Base-by-base conservation (phyloP, 768 basidiomycete species). In the Leccinum boreale region DNA sequence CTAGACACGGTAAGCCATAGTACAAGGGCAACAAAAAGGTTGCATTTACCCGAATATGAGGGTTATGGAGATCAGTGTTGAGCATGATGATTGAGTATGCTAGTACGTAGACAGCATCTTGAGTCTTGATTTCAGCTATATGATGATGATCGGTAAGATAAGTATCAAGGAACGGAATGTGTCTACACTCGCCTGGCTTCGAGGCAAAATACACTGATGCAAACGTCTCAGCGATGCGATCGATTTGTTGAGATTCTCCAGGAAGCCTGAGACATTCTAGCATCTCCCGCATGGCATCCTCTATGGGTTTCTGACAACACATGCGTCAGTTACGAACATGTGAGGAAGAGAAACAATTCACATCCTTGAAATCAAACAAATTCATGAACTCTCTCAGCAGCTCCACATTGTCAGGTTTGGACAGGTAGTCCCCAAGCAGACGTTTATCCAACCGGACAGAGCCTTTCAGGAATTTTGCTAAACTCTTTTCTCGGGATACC, bases 41-140 rank as follows among this genome's bases (percentile, higher is more conserved):
- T 24, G 11, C 66, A 56, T 87, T 71, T 69, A 90, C 93, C 69
- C 91, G 77, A 59, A 95, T 83, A 79, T 97, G 94, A 12, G 95
- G 94, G 68, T 92, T 98, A 70, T 98, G 95, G 31, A 86, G 84
- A 75, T 99, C 97, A 8, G 97, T 99, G 74, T 99, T 99, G 51
- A 99, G 83, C 94, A 99, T 84, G 72, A 99, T 98, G 59, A 99
- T 87, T 0, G 97, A 98, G 72, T 87, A 99, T 1, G 96, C 85
- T 24, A 99, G 75, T 8, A 99, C 90, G 72, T 97, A 95, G 19
- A 92, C 91, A 5, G 96, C 92, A 69, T 98, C 97, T 74, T 93
- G 86, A 56, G 79, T 87, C 68, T 89, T 92, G 62, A 98, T 87
- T 70, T 95, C 95, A 58, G 84, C 94, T 94, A 59, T 26, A 50